Evolutionary conservation across 352 stramenopile species (phyloP).

Genomic region (Globisporangium echinulatum): DNA sequence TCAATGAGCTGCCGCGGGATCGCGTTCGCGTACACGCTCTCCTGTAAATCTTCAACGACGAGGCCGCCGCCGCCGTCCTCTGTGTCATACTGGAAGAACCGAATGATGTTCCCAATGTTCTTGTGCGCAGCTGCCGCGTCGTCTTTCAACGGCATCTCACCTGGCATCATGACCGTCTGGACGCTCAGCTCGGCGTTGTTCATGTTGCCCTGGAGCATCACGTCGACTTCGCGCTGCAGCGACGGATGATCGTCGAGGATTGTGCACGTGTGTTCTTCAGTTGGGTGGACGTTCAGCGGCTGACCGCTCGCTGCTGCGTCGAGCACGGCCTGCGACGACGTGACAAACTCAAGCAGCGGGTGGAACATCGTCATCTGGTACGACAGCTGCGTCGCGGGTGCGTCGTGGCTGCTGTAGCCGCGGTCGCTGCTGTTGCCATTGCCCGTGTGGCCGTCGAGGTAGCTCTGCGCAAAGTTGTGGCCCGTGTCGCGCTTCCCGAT

Average conservation of each 20-base stretch:
- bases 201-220: constrained; percentile 55
- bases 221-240: constrained; percentile 61
- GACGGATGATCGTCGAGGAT: constrained; percentile 66
- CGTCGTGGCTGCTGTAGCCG: constrained; percentile 27
- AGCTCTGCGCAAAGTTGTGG: constrained; percentile 18
- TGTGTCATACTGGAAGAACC: constrained; percentile 86
- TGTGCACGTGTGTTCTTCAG: constrained; percentile 70
- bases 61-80: constrained; percentile 72
- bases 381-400: constrained; percentile 30
- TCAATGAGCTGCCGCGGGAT: constrained; percentile 81
- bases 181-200: constrained; percentile 82
- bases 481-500: constrained; percentile 57
- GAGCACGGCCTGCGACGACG: constrained; percentile 75
- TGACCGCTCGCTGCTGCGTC: constrained; percentile 76
- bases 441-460: constrained; percentile 31
- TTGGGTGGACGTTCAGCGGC: constrained; percentile 68
- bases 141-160: constrained; percentile 63
- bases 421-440: constrained; percentile 21
- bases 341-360: constrained; percentile 81
- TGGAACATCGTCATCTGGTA: constrained; percentile 88
- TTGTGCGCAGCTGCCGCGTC: constrained; percentile 61
- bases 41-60: constrained; percentile 80
- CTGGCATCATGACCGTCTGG: constrained; percentile 85
- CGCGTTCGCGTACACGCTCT: constrained; percentile 70
- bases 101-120: constrained; percentile 87